Base-by-base conservation (phyloP, 495 filamentous ascomycete species). In the Pseudevernia furfuracea region DNA sequence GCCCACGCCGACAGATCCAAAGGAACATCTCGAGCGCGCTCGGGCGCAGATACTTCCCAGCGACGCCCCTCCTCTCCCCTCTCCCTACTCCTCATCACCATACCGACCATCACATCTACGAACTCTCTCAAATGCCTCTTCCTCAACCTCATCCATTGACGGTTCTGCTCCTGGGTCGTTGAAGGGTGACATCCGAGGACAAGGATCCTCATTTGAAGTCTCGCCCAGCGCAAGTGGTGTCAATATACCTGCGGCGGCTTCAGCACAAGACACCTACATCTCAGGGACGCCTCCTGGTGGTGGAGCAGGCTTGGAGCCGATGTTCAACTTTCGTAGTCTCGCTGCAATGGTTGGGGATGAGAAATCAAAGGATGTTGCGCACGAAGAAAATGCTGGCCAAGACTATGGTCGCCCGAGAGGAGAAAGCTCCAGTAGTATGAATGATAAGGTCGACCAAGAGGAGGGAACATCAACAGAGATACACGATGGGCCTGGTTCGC, bases 271-370 rank as follows among this genome's bases (percentile, higher is more conserved):
- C 83, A 73, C 71, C 75, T 71, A 59, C 73, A 73, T 67, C 67
- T 49, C 74, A 65, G 68, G 58, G 67, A 65, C 75, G n/a, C 71
- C 72, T 30, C 75, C 78, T 60, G 82, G 81, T 11, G 82, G 78
- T 32, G 83, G 79, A 66, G 75, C 81, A 2, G 81, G 83, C 56
- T 74, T 78, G 0, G 92, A 96, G 69, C 84, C 89, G 3, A 85
- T 96, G 84, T 92, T 96, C 77, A 96, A 95, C 73, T 96, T 97
- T 69, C 79, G 89, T 61, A 96, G 91, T 68, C 78, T 97, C 34
- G 89, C 89, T 5, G 89, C 88, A 64, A 88, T 96, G 70, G 91
- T 96, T 61, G 89, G 87, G 5, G 78, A 84, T 39, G 86, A 87
- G n/a, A 79, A 79, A 60, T 65, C 71, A 3, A 70, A 74, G 28